Evolutionary conservation across 1,284 basidiomycete genomes (phyloP).

Genomic region (Puccinia novopanici): DNA sequence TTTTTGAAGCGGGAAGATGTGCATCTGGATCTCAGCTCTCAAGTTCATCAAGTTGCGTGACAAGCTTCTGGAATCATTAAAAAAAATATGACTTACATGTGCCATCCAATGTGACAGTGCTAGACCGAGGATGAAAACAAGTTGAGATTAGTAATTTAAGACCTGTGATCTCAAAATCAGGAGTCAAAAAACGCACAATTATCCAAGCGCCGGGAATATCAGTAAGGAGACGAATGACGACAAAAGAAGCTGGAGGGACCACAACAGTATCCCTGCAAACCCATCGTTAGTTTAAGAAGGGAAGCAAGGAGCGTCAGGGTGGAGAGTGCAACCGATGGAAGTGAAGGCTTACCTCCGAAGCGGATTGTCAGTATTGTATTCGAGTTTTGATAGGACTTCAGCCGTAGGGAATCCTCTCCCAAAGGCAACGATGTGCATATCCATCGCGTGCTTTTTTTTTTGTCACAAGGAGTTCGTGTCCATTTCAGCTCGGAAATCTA

Average conservation of each 20-base stretch:
- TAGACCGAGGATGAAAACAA: neutral
- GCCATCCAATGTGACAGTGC: constrained; percentile 50
- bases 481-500: no score
- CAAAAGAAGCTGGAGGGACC: constrained; percentile 32
- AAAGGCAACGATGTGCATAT: constrained; percentile 45
- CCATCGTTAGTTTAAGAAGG: neutral
- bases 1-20: no score
- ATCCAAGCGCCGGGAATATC: constrained; percentile 51
- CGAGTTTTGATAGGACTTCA: constrained; percentile 15
- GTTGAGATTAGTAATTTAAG: neutral
- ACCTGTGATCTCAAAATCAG: neutral
- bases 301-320: no score
- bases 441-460: constrained; percentile 32
- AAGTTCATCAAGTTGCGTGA: neutral
- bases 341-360: constrained; percentile 27
- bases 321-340: no score
- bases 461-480: no score
- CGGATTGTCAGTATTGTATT: constrained; percentile 47
- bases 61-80: neutral
- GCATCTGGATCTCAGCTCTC: no score
- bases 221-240: constrained; percentile 29
- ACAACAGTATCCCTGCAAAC: constrained; percentile 45
- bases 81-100: constrained; percentile 21
- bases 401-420: constrained; percentile 39
- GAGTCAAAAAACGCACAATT: constrained; percentile 14